Conservation (phyloP, 768 basidiomycete genomes). For the Pleurotus giganteus region DNA sequence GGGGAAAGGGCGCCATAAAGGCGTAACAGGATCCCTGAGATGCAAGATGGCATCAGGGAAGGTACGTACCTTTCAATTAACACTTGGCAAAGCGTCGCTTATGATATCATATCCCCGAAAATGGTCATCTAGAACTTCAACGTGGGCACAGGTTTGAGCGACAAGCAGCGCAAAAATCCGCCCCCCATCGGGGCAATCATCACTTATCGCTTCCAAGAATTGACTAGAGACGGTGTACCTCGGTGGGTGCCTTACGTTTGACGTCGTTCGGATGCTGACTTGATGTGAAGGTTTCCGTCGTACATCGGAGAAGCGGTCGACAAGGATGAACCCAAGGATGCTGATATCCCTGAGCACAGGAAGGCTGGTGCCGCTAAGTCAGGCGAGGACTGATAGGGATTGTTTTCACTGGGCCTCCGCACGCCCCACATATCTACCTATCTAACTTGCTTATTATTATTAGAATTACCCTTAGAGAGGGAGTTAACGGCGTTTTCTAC, state of each 20-base stretch:
- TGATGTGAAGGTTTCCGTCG: slow-evolving; percentile 45
- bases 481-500: no score
- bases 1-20: slow-evolving; percentile 50
- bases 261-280: slow-evolving; percentile 4
- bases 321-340: slow-evolving; percentile 54
- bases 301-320: slow-evolving; percentile 51
- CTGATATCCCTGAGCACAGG: slow-evolving; percentile 44
- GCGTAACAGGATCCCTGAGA: slow-evolving; percentile 46
- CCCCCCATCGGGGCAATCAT: slow-evolving; percentile 56
- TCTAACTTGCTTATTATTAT: background rate
- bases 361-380: slow-evolving; percentile 15
- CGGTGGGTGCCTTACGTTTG: slow-evolving; percentile 41
- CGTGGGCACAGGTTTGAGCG: slow-evolving; percentile 53
- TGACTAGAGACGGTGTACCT: slow-evolving; percentile 56
- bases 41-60: slow-evolving; percentile 63
- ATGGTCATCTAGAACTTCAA: slow-evolving; percentile 42
- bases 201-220: slow-evolving; percentile 57
- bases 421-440: background rate
- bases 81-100: background rate
- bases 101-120: background rate
- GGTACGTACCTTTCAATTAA: slow-evolving; percentile 27
- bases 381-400: background rate
- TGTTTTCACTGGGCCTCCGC: background rate
- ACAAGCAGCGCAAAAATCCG: slow-evolving; percentile 52
- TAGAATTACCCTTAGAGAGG: no score